These are phyloP conservation scores for Pleurotus platypus DNA, from an alignment of 768 basidiomycete genomes.

Conservation along the genomic window DNA sequence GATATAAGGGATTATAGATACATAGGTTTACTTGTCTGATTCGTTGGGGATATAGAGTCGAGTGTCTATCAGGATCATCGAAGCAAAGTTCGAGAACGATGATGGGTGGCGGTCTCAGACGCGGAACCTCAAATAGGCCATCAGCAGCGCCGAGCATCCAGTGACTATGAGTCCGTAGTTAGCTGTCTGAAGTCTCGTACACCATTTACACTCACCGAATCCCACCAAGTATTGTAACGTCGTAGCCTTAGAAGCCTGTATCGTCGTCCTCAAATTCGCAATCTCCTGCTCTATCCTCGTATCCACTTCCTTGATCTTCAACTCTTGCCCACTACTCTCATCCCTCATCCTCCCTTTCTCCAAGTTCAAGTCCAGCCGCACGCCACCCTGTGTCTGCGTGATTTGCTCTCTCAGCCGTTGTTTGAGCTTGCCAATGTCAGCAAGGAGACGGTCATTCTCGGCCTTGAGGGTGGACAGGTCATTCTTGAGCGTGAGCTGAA, in stretches of 20 bases:
- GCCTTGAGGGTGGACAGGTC: slow-evolving; percentile 93
- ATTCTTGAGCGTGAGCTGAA: slow-evolving; percentile 96
- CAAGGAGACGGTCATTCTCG: slow-evolving; percentile 90
- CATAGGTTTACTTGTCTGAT: too few species aligned
- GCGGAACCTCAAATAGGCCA: slow-evolving; percentile 83
- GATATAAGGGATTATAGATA: too few species aligned
- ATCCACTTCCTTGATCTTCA: slow-evolving; percentile 97
- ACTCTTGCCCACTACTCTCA: slow-evolving; percentile 85
- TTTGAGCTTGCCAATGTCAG: slow-evolving; percentile 93
- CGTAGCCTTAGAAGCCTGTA: slow-evolving; percentile 85
- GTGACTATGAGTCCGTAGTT: slow-evolving; percentile 51
- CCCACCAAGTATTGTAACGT: slow-evolving; percentile 86
- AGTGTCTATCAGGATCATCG: too few species aligned
- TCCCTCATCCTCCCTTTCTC: slow-evolving; percentile 96
- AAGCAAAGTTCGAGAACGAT: too few species aligned
- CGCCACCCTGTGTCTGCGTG: slow-evolving; percentile 87
- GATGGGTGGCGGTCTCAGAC: slow-evolving; percentile 17
- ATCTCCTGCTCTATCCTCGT: slow-evolving; percentile 97
- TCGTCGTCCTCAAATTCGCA: slow-evolving; percentile 76
- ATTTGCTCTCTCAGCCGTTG: slow-evolving; percentile 91
- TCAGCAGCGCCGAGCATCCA: slow-evolving; percentile 79
- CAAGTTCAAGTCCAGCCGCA: slow-evolving; percentile 89
- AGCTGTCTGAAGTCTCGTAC: slow-evolving; percentile 3
- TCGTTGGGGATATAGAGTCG: too few species aligned
- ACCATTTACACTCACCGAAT: slow-evolving; percentile 54